These are phyloP conservation scores for Poronia punctata DNA, from an alignment of 495 filamentous ascomycete species.

Conservation along the genomic window DNA sequence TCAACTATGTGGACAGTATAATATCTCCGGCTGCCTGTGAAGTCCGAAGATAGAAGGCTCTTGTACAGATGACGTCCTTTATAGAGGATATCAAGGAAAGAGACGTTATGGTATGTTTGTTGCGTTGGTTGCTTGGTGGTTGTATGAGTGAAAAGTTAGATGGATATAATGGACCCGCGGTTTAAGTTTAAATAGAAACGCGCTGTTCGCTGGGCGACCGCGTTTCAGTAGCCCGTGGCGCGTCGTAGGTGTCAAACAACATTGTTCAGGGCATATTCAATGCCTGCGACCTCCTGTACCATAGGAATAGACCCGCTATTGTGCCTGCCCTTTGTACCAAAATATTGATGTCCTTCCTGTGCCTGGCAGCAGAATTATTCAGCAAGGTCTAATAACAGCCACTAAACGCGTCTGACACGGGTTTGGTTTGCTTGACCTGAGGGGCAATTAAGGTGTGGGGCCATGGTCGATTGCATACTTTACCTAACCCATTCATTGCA, in stretches of 20 bases:
- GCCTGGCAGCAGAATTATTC: too few relatives aligned
- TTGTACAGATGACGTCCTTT: too few relatives aligned
- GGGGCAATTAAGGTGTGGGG: not conserved
- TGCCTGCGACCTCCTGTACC: not conserved
- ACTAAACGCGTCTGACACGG: slow-evolving; percentile 23
- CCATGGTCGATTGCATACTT: slow-evolving; percentile 12
- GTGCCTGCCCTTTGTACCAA: too few relatives aligned
- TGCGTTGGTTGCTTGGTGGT: slow-evolving; percentile 14
- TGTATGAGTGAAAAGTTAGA: slow-evolving; percentile 17
- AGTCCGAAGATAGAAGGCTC: too few relatives aligned
- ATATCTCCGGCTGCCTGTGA: too few relatives aligned
- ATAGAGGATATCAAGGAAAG: slow-evolving; percentile 9
- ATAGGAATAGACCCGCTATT: too few relatives aligned
- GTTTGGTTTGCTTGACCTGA: slow-evolving; percentile 6
- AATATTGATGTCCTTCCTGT: too few relatives aligned
- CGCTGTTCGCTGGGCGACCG: slow-evolving; percentile 9
- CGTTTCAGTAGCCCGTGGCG: slow-evolving; percentile 6
- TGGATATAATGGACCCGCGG: slow-evolving; percentile 11
- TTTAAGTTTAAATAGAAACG: slow-evolving; percentile 23
- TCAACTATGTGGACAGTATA: too few relatives aligned
- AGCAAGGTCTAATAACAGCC: slow-evolving; percentile 9
- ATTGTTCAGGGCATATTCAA: slow-evolving; percentile 6
- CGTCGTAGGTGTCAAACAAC: slow-evolving; percentile 7
- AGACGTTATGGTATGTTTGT: slow-evolving; percentile 5
- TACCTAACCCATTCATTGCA: not conserved